A percentile compares a stretch with the other conserved stretches of the same genome.
Conservation (phyloP, 495 filamentous ascomycete species). For the Lasiosphaeria miniovina region DNA sequence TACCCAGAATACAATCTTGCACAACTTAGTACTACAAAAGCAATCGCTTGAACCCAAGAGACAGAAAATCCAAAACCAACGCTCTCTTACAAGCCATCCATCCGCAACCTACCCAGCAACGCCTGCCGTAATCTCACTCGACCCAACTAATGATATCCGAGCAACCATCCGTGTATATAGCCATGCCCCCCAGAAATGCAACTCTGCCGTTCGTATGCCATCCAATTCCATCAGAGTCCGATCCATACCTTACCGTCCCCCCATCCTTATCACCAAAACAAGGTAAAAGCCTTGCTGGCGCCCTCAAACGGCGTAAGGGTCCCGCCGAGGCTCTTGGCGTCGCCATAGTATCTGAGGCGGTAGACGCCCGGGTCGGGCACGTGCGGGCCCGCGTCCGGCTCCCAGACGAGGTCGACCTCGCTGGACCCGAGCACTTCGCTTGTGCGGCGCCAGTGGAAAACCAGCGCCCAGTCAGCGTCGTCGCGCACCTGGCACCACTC, state of each 20-base stretch:
- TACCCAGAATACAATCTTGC: too few relatives aligned
- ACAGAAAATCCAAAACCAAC: too few relatives aligned
- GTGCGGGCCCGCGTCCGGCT: slow-evolving; percentile 59
- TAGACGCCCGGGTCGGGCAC: slow-evolving; percentile 57
- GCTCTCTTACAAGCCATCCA: too few relatives aligned
- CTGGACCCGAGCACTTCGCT: slow-evolving; percentile 70
- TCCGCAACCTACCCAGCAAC: too few relatives aligned
- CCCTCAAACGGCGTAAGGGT: slow-evolving; percentile 73
- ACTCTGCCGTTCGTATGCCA: not conserved
- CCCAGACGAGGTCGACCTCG: slow-evolving; percentile 77
- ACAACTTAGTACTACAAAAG: too few relatives aligned
- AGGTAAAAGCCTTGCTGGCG: slow-evolving; percentile 61
- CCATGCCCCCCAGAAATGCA: too few relatives aligned
- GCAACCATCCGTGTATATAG: too few relatives aligned
- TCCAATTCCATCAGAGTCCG: not conserved
- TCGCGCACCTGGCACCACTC: slow-evolving; percentile 65
- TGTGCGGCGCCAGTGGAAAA: slow-evolving; percentile 78
- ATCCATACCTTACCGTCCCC: not conserved
- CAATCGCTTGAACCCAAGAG: too few relatives aligned
- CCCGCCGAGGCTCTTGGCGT: slow-evolving; percentile 69
- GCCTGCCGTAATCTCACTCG: too few relatives aligned
- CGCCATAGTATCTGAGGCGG: slow-evolving; percentile 81
- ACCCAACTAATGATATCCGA: too few relatives aligned
- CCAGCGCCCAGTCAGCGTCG: slow-evolving; percentile 75
- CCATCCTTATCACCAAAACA: slow-evolving; percentile 17